Percentiles rank a stretch among this genome's conserved stretches.
phyloP scores from a whole-genome alignment of 345 rosid species.

The Clausena lansium region DNA sequence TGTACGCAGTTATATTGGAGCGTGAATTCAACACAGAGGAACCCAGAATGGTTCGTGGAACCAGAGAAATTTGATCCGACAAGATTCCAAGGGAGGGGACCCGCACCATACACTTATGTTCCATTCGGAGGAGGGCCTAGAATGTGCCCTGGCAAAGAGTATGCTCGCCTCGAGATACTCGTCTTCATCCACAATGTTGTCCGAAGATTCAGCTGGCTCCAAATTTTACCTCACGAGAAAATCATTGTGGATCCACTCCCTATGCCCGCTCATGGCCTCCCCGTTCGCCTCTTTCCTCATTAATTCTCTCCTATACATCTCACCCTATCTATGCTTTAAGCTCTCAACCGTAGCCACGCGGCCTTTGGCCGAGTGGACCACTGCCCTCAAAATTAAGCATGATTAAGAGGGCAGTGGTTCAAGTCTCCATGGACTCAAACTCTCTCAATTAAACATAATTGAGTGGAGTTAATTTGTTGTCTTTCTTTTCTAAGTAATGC shows the following conservation, averaged over 20 bases:
- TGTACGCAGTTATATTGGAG: constrained; percentile 18
- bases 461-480: too few species aligned
- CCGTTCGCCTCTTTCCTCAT: constrained; percentile 18
- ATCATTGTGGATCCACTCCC: constrained; percentile 26
- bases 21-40: constrained; percentile 22
- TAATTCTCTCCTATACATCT: background rate
- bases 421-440: too few species aligned
- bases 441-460: too few species aligned
- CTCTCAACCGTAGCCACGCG: too few species aligned
- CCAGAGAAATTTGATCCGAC: constrained; percentile 26
- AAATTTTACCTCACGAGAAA: constrained; percentile 20
- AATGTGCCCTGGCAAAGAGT: constrained; percentile 29
- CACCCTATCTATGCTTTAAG: too few species aligned
- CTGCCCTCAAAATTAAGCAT: too few species aligned
- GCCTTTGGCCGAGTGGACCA: too few species aligned
- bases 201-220: constrained; percentile 21
- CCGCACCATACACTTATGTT: constrained; percentile 21
- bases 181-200: constrained; percentile 23
- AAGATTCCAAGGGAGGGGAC: constrained; percentile 25
- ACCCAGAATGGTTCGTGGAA: constrained; percentile 17
- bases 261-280: constrained; percentile 26
- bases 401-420: too few species aligned
- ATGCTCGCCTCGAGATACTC: constrained; percentile 26
- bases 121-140: constrained; percentile 30
- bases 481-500: too few species aligned